Percentiles rank a stretch among this genome's conserved stretches.
Evolutionary conservation across 768 basidiomycete species (phyloP).

Genomic region (Collybiopsis luxurians): DNA sequence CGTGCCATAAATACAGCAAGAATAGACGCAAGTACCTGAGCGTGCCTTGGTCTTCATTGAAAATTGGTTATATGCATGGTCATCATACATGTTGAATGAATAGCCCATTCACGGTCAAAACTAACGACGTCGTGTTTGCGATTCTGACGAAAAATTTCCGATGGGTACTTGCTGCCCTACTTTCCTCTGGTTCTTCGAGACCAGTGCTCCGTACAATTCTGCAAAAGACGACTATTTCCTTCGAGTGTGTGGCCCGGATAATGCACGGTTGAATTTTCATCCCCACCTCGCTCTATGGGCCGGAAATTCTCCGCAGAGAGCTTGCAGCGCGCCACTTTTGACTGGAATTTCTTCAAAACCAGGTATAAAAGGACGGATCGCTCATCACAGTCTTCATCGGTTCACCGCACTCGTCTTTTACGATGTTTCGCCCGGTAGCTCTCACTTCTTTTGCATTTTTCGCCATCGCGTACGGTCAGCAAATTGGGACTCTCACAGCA

Average conservation of each 20-base stretch:
- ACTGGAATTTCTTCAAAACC: not conserved
- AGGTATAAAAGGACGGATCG: not conserved
- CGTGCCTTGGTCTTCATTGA: no score
- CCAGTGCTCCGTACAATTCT: not conserved
- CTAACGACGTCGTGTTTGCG: not conserved
- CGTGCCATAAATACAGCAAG: no score
- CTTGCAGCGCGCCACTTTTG: no score
- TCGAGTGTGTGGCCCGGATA: no score
- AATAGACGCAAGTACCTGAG: no score
- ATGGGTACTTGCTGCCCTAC: not conserved
- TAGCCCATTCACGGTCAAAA: not conserved
- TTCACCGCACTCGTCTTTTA: not conserved
- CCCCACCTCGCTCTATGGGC: not conserved
- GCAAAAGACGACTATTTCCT: not conserved
- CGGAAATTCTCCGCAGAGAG: not conserved
- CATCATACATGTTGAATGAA: no score
- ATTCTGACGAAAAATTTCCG: not conserved
- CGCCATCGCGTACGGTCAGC: conserved; percentile 10
- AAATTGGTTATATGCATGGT: no score
- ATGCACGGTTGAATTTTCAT: no score
- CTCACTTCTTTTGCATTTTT: conserved; percentile 2
- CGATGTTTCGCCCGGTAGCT: conserved; percentile 1
- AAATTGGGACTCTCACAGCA: conserved; percentile 29
- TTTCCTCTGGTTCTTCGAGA: not conserved
- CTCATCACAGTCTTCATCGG: not conserved